Percentiles rank a stretch among this genome's conserved stretches.
phyloP scores from a whole-genome alignment of 352 stramenopile genomes.

The Phytophthora podocarpi region DNA sequence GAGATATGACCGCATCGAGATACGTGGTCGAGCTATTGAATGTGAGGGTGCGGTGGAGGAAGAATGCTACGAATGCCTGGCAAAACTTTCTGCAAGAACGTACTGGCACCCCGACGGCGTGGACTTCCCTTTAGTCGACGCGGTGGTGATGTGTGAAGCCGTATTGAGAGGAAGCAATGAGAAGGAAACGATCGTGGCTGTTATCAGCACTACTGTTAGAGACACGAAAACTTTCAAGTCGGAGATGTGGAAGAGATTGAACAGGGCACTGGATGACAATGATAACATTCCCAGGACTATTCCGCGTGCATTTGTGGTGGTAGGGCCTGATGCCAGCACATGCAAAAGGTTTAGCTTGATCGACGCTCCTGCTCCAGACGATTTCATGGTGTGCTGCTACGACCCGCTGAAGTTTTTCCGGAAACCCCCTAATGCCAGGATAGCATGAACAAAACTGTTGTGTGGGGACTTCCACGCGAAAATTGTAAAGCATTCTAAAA shows the following conservation, averaged over 20 bases:
- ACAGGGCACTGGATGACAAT: slow-evolving; percentile 23
- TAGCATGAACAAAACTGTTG: background rate
- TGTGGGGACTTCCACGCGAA: background rate
- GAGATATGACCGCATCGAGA: slow-evolving; percentile 31
- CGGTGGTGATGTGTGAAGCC: slow-evolving; percentile 30
- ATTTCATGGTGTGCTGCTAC: slow-evolving; percentile 35
- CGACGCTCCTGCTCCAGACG: slow-evolving; percentile 10
- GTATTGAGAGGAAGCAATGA: slow-evolving; percentile 18
- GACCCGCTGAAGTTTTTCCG: slow-evolving; percentile 19
- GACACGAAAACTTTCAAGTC: slow-evolving; percentile 25
- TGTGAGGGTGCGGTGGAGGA: slow-evolving; percentile 9
- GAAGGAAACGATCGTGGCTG: slow-evolving; percentile 27
- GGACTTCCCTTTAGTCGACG: slow-evolving; percentile 22
- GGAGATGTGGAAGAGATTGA: slow-evolving; percentile 18
- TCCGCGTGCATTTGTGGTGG: slow-evolving; percentile 30
- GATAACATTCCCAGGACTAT: background rate
- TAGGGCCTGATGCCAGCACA: slow-evolving; percentile 23
- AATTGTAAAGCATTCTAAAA: background rate
- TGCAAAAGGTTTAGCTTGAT: slow-evolving; percentile 26
- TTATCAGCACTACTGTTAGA: slow-evolving; percentile 20
- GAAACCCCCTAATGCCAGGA: slow-evolving; percentile 1
- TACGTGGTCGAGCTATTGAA: slow-evolving; percentile 11
- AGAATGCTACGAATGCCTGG: slow-evolving; percentile 20
- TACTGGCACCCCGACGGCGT: slow-evolving; percentile 27
- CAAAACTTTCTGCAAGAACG: background rate